A percentile compares a stretch with the other conserved stretches of the same genome.
Conservation (phyloP, 768 basidiomycete species). For the Auricularia sp. region DNA sequence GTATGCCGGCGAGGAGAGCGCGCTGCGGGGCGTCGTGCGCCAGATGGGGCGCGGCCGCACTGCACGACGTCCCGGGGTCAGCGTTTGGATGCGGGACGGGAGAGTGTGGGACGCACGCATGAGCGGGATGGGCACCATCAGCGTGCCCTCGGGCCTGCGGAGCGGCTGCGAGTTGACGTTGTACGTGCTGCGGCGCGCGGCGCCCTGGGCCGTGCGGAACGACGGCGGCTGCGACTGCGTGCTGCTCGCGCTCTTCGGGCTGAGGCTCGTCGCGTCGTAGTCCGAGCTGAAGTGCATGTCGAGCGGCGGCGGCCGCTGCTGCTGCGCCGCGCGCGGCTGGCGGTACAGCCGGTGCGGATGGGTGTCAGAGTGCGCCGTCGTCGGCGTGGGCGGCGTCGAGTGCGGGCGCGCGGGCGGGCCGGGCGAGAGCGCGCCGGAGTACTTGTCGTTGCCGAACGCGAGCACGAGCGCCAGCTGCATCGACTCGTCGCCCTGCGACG, state of each 20-base stretch:
- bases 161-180: constrained; percentile 2
- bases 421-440: background rate
- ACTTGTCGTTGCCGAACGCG: constrained; percentile 2
- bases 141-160: background rate
- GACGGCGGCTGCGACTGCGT: background rate
- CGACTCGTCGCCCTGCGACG: background rate
- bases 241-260: background rate
- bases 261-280: background rate
- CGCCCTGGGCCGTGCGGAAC: background rate
- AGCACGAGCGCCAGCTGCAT: background rate
- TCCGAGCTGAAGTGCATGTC: background rate
- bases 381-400: background rate
- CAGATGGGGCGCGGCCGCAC: constrained; percentile 79
- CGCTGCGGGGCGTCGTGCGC: constrained; percentile 62
- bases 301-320: background rate
- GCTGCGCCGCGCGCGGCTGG: background rate
- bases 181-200: background rate
- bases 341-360: background rate
- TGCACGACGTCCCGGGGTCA: constrained; percentile 15
- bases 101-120: background rate
- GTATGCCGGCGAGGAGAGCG: constrained; percentile 58
- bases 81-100: background rate
- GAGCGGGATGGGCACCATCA: background rate
- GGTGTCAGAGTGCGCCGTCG: background rate
- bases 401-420: background rate